phyloP scores from a whole-genome alignment of 2,329 filamentous ascomycete species.

The Colletotrichum gigasporum region DNA sequence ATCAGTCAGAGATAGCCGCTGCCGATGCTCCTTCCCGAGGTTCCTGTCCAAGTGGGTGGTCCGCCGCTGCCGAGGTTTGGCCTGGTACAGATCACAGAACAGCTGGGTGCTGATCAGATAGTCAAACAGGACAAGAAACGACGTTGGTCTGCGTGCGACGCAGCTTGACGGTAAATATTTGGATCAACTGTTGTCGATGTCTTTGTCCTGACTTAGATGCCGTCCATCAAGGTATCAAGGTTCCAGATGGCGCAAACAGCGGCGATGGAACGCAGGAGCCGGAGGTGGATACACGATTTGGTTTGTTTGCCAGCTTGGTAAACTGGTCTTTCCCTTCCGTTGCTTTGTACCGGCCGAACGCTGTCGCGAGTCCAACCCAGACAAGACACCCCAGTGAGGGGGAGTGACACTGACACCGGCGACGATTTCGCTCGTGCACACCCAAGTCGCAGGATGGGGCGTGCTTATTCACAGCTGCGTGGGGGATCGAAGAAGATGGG shows the following conservation, averaged over 20 bases:
- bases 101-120: neutral
- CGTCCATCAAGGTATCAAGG: too few relatives aligned
- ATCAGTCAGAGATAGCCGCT: neutral
- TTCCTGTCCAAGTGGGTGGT: neutral
- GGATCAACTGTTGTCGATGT: slow-evolving; percentile 13
- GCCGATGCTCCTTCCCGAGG: neutral
- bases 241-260: slow-evolving; percentile 14
- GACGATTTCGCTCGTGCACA: neutral
- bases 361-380: neutral
- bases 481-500: neutral
- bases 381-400: neutral
- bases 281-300: slow-evolving; percentile 14
- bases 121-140: neutral
- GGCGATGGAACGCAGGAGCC: slow-evolving; percentile 6
- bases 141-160: slow-evolving; percentile 9
- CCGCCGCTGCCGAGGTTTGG: neutral
- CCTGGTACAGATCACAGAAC: slow-evolving; percentile 10
- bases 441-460: neutral
- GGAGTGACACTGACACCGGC: neutral
- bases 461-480: neutral
- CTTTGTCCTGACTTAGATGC: slow-evolving; percentile 24
- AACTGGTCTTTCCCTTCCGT: neutral
- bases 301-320: slow-evolving; percentile 2
- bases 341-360: neutral
- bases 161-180: slow-evolving; percentile 19